Percentiles rank a stretch among this genome's conserved stretches.
These are phyloP conservation scores for Pinus taeda DNA, from an alignment of 75 land plant species.

Conservation along the genomic window DNA sequence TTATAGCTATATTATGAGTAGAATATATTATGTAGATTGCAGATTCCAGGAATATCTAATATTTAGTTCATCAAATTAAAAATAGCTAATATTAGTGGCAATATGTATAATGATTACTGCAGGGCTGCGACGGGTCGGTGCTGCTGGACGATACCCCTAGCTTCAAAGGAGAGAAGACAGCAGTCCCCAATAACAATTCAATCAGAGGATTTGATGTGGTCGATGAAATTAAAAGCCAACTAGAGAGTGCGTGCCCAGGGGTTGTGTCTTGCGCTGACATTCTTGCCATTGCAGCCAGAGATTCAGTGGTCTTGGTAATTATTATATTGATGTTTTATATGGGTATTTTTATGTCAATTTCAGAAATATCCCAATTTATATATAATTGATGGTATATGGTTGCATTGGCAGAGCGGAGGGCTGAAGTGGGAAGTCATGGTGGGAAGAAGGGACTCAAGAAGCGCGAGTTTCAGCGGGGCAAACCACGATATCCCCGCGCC, in stretches of 20 bases:
- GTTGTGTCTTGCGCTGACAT: conserved; percentile 38
- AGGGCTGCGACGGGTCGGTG: conserved; percentile 38
- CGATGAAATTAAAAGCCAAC: conserved; percentile 19
- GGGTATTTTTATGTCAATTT: too few species aligned
- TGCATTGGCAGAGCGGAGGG: conserved; percentile 16
- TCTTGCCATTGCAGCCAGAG: conserved; percentile 28
- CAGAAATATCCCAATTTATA: too few species aligned
- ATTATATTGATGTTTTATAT: background rate
- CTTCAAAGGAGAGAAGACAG: conserved; percentile 28
- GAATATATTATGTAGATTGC: too few species aligned
- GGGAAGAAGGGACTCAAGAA: conserved; percentile 35
- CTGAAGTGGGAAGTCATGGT: conserved; percentile 27
- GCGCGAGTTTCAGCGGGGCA: conserved; percentile 21
- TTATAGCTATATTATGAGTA: background rate
- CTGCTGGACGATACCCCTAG: conserved; percentile 12
- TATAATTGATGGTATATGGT: too few species aligned
- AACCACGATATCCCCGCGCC: conserved; percentile 33
- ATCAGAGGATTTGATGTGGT: conserved; percentile 25
- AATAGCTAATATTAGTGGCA: too few species aligned
- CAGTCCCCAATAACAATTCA: conserved; percentile 21
- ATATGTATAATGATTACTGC: too few species aligned
- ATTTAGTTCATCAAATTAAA: too few species aligned
- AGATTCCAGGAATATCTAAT: too few species aligned
- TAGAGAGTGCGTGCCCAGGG: conserved; percentile 21
- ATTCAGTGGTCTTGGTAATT: conserved; percentile 14